phyloP scores from a whole-genome alignment of 2,329 filamentous ascomycete genomes.

The Fusarium sp. region DNA sequence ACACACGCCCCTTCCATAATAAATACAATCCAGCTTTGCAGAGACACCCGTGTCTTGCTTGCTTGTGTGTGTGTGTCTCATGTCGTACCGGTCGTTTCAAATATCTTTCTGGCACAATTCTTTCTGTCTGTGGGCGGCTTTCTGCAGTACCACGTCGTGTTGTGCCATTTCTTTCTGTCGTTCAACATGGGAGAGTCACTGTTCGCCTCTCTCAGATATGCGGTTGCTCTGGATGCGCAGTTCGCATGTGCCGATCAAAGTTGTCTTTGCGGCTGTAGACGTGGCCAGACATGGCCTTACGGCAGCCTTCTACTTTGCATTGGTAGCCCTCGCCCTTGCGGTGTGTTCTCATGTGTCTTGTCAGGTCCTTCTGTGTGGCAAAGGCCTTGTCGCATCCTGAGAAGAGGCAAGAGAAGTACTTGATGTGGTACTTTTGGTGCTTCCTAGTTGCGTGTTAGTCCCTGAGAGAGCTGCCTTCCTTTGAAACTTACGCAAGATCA shows the following conservation, averaged over 20 bases:
- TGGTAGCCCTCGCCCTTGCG: slow-evolving; percentile 43
- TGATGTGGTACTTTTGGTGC: slow-evolving; percentile 46
- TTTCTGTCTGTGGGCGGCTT: neutral
- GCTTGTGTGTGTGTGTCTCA: neutral
- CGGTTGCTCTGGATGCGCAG: slow-evolving; percentile 42
- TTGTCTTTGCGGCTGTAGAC: slow-evolving; percentile 46
- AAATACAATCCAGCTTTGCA: neutral
- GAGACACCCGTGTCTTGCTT: neutral
- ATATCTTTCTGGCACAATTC: slow-evolving; percentile 15
- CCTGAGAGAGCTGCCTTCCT: neutral
- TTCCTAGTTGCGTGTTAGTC: slow-evolving; percentile 33
- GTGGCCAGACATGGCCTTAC: slow-evolving; percentile 43
- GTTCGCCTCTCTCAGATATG: slow-evolving; percentile 36
- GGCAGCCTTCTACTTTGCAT: slow-evolving; percentile 42
- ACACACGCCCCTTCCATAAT: neutral
- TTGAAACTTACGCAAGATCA: slow-evolving; percentile 40
- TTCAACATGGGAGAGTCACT: slow-evolving; percentile 28
- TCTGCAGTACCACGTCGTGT: neutral
- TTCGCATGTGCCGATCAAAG: slow-evolving; percentile 44
- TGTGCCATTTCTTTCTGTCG: slow-evolving; percentile 31
- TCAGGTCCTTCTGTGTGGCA: slow-evolving; percentile 43
- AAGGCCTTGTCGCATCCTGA: slow-evolving; percentile 42
- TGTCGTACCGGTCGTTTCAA: slow-evolving; percentile 3
- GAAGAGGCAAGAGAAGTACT: slow-evolving; percentile 43
- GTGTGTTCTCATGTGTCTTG: slow-evolving; percentile 41